phyloP scores from a whole-genome alignment of 495 filamentous ascomycete species.

The Penicillium bovifimosum region DNA sequence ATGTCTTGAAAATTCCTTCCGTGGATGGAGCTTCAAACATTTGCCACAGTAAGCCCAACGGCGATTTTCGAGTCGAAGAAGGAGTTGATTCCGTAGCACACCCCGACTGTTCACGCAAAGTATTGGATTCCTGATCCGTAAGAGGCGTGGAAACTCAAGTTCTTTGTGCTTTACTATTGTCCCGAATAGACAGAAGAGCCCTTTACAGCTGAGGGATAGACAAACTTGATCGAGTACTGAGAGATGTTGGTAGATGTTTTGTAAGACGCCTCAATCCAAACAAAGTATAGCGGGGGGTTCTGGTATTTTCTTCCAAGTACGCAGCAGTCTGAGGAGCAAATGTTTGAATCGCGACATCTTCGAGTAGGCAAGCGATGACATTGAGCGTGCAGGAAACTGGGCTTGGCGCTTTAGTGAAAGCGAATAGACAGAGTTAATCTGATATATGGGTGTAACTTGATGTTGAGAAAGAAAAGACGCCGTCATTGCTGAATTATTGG shows the following conservation, averaged over 20 bases:
- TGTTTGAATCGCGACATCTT: too few species aligned
- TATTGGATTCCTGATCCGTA: constrained; percentile 6
- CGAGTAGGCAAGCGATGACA: too few species aligned
- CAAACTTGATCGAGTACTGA: constrained; percentile 9
- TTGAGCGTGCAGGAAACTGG: too few species aligned
- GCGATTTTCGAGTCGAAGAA: constrained; percentile 17
- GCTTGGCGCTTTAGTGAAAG: too few species aligned
- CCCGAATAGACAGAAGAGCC: neutral
- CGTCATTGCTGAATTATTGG: too few species aligned
- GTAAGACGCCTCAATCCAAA: too few species aligned
- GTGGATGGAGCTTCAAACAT: constrained; percentile 18
- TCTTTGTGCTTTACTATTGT: neutral
- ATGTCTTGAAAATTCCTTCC: constrained; percentile 10
- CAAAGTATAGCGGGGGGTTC: too few species aligned
- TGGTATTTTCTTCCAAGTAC: too few species aligned
- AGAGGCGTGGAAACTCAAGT: constrained; percentile 12
- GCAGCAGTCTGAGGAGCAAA: too few species aligned
- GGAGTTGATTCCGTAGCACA: constrained; percentile 13
- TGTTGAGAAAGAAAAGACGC: too few species aligned
- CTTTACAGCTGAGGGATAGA: constrained; percentile 13
- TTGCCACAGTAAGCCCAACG: constrained; percentile 13
- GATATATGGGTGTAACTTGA: too few species aligned
- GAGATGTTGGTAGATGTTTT: constrained; percentile 2
- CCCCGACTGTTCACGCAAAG: constrained; percentile 11
- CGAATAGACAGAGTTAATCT: too few species aligned